These are phyloP conservation scores for Thermochaetoides thermophila DNA, from an alignment of 495 filamentous ascomycete genomes.

Conservation along the genomic window DNA sequence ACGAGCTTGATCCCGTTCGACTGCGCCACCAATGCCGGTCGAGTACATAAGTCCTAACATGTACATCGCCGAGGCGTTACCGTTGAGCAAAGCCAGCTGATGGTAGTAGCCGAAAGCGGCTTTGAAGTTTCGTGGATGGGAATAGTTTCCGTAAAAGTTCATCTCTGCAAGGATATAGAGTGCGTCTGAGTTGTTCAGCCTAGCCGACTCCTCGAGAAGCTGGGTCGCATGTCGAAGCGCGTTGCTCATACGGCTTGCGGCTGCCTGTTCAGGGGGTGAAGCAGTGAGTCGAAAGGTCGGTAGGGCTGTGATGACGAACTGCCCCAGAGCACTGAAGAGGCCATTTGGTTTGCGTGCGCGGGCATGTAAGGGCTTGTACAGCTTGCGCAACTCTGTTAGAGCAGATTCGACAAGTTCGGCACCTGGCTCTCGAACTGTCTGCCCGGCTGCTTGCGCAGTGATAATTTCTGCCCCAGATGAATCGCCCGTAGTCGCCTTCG, in stretches of 20 bases:
- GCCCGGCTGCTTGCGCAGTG: conserved; percentile 7
- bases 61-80: conserved; percentile 82
- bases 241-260: conserved; percentile 15
- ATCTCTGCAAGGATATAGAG: conserved; percentile 84
- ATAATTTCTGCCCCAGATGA: conserved; percentile 17
- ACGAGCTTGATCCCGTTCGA: conserved; percentile 81
- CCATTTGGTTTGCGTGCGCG: conserved; percentile 23
- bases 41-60: conserved; percentile 96
- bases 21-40: conserved; percentile 71
- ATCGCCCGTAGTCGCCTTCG: conserved; percentile 12
- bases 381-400: conserved; percentile 26
- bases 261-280: conserved; percentile 19
- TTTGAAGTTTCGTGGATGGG: conserved; percentile 69
- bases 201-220: conserved; percentile 60
- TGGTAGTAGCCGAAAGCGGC: conserved; percentile 74
- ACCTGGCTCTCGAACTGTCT: conserved; percentile 15
- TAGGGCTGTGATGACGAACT: conserved; percentile 24
- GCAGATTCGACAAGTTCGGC: conserved; percentile 32
- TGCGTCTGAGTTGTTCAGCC: conserved; percentile 68
- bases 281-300: conserved; percentile 28
- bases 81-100: conserved; percentile 57
- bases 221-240: conserved; percentile 47
- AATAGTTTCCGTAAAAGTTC: conserved; percentile 93
- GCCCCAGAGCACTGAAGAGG: conserved; percentile 22
- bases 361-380: conserved; percentile 21